phyloP scores from a whole-genome alignment of 331 rosid species.

The Malus hybrid region DNA sequence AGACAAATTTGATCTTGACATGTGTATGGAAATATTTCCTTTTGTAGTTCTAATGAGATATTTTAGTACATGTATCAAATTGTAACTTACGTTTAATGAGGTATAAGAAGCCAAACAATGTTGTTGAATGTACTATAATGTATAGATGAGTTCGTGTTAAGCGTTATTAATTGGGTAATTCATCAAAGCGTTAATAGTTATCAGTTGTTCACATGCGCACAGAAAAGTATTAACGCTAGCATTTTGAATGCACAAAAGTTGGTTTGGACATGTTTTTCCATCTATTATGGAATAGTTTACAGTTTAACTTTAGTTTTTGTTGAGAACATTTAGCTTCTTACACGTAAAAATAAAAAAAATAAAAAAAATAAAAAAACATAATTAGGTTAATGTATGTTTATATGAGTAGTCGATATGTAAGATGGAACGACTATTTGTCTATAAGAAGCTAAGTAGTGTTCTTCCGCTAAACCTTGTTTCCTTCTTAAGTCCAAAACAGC shows the following conservation, averaged over 20 bases:
- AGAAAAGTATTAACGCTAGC: background rate
- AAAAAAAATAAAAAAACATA: no score
- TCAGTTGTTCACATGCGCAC: background rate
- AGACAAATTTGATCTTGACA: background rate
- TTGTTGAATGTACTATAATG: background rate
- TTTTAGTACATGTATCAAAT: background rate
- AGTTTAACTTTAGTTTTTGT: background rate
- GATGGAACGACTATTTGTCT: background rate
- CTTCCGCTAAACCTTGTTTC: background rate
- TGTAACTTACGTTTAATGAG: background rate
- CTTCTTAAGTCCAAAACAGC: background rate
- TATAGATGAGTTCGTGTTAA: no score
- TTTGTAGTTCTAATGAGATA: no score
- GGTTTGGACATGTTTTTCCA: background rate
- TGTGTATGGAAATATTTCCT: no score
- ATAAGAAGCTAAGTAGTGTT: background rate
- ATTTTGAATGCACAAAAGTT: background rate
- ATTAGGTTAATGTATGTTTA: background rate
- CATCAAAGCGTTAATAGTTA: background rate
- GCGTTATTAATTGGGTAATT: rapidly evolving
- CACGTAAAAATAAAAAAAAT: background rate
- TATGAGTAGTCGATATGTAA: background rate
- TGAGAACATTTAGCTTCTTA: background rate
- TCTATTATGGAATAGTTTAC: background rate
- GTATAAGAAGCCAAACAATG: background rate